Evolutionary conservation across 1,139 yeast genomes (phyloP), one percentile per base, ranked within the genome.

Genomic region (Candida tropicalis): DNA sequence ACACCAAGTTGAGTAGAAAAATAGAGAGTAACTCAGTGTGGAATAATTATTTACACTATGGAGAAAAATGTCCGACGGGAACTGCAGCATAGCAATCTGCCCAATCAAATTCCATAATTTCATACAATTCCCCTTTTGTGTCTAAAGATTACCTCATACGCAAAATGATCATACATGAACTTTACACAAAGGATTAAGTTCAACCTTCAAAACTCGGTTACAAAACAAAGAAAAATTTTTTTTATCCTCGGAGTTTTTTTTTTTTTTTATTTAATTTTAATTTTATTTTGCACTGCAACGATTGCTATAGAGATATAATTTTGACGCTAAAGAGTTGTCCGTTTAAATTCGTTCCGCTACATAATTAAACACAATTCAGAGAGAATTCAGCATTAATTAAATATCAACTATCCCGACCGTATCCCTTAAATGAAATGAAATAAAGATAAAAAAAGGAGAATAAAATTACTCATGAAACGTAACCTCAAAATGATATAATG

Each of bases 191-290:
- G n/a, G n/a, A n/a, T n/a, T n/a, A n/a, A n/a, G n/a, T n/a, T n/a
- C n/a, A n/a, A n/a, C n/a, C n/a, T n/a, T n/a, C n/a, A 11, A 11
- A 16, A 25, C 26, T 35, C 31, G 32, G 31, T 18, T 23, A 22
- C 40, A 37, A 28, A 22, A 23, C 9, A 7, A 7, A 16, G 9
- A 28, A 12, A 12, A 20, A 11, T 23, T 13, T 29, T 13, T 29
- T 37, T 37, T 29, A 37, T 37, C 40, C 40, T 37, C 40, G 40
- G 40, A 37, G 40, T 37, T 37, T 37, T 37, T 37, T 20, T 37
- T 27, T 29, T 37, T 23, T 27, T 16, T 35, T 24, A 6, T 16
- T 22, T 13, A n/a, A n/a, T 24, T 24, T 4, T 25, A 11, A 6
- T 3, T 5, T 24, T 12, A 10, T 18, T 22, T 11, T 34, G 7